Percentiles rank a stretch among this genome's conserved stretches.
phyloP scores from a whole-genome alignment of 139 green algal species.

The Zygnema circumcarinatum region DNA sequence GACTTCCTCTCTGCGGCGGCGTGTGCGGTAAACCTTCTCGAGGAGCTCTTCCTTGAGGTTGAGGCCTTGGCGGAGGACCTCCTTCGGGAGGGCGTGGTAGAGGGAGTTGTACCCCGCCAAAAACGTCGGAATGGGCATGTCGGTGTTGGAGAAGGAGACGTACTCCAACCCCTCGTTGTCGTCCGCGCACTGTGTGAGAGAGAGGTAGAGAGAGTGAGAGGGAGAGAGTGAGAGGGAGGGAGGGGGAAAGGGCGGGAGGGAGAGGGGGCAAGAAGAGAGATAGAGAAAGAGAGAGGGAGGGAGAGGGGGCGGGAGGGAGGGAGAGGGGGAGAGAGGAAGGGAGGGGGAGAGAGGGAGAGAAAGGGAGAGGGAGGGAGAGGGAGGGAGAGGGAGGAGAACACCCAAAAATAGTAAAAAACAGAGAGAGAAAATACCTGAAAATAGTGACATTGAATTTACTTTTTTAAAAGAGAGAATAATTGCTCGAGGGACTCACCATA shows the following conservation, averaged over 20 bases:
- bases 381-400: not conserved
- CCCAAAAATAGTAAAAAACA: not conserved
- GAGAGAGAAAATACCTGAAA: not conserved
- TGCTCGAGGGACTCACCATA: not conserved
- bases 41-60: not conserved
- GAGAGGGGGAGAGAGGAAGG: not conserved
- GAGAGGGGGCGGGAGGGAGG: no score
- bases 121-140: not conserved
- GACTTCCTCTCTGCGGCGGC: not conserved
- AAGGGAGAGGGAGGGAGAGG: not conserved
- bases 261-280: not conserved
- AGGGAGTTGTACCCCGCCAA: constrained; percentile 26
- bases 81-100: not conserved
- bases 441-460: not conserved
- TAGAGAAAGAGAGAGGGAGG: not conserved
- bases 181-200: not conserved
- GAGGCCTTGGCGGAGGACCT: not conserved
- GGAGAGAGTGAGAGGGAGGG: not conserved
- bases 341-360: not conserved
- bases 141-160: not conserved
- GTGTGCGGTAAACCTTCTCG: not conserved
- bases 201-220: not conserved
- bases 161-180: constrained; percentile 14
- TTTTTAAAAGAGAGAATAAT: not conserved
- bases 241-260: not conserved